Evolutionary conservation across 192 early-diverging fungal species (phyloP), one percentile per base, ranked within the genome.

Genomic region (Diversispora epigaea): DNA sequence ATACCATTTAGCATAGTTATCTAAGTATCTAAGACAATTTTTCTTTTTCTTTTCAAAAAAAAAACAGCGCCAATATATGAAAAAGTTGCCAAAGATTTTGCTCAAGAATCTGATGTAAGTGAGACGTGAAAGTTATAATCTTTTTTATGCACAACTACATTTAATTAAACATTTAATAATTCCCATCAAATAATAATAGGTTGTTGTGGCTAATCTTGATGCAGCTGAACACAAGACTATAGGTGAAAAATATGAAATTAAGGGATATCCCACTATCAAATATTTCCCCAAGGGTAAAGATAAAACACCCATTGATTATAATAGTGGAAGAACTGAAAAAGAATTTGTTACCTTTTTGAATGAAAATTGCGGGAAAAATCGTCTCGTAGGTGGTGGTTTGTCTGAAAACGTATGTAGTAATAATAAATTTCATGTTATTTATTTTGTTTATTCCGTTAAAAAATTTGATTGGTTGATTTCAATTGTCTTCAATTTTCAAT

Each of bases 141-240:
- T 2, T 44, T 39, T 14, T 64, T 44, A 68, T 3, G 5, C 22
- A 4, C 7, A 6, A 49, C 11, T 25, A 47, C 17, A 12, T 12
- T 17, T 3, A 64, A n/a, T 45, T 5, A 32, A 21, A 43, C 17
- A 8, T 43, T 0, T 45, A 32, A 32, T 32, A 32, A 32, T 1
- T 2, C 25, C 25, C 25, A 32, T 47, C 44, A 1, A 11, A 21
- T 19, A 4, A 32, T 25, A 46, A 21, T 68, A 88, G 77, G 86
- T 88, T 78, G 76, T 95, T 21, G 91, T 99, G 57, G 95, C 95
- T 80, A 96, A 94, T 78, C 82, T 97, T 66, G 95, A 98, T 79
- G 95, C 94, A 45, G 91, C 90, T 69, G 86, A 77, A 22, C 84
- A 89, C 74, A 78, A 79, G 40, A 84, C 84, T 66, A 76, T 93